phyloP scores from a whole-genome alignment of 1,139 yeast genomes.

The Pichia terricola region DNA sequence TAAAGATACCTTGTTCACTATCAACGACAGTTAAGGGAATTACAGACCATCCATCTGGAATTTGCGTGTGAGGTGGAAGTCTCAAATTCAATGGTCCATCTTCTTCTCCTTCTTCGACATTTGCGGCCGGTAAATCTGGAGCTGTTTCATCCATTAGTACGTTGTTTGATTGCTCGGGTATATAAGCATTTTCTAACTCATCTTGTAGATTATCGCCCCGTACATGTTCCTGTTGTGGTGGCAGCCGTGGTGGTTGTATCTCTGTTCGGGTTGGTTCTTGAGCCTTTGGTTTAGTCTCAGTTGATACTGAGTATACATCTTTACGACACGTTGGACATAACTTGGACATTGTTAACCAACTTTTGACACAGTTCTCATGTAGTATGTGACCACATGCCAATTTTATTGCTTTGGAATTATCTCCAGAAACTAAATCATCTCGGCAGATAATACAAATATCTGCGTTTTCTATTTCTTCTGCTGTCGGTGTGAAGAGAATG shows the following conservation, averaged over 20 bases:
- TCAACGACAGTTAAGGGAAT: constrained; percentile 1
- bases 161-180: no score
- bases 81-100: neutral
- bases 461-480: constrained; percentile 50
- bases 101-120: neutral
- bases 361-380: constrained; percentile 83
- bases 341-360: constrained; percentile 89
- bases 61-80: neutral
- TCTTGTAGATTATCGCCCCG: no score
- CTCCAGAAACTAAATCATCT: constrained; percentile 54
- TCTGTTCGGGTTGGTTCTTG: no score
- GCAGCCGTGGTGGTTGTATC: no score
- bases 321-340: constrained; percentile 87
- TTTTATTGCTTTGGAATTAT: constrained; percentile 60
- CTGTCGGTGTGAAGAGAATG: constrained; percentile 51
- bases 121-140: no score
- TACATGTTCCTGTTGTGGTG: no score
- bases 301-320: constrained; percentile 34
- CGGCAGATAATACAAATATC: constrained; percentile 75
- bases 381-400: constrained; percentile 79
- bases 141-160: no score
- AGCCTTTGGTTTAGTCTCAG: no score
- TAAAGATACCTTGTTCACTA: no score
- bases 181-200: no score
- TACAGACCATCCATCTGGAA: constrained; percentile 8